A percentile compares a stretch with the other conserved stretches of the same genome.
phyloP scores from a whole-genome alignment of 2,329 filamentous ascomycete genomes.

The Immersiporthe knoxdaviesiana region DNA sequence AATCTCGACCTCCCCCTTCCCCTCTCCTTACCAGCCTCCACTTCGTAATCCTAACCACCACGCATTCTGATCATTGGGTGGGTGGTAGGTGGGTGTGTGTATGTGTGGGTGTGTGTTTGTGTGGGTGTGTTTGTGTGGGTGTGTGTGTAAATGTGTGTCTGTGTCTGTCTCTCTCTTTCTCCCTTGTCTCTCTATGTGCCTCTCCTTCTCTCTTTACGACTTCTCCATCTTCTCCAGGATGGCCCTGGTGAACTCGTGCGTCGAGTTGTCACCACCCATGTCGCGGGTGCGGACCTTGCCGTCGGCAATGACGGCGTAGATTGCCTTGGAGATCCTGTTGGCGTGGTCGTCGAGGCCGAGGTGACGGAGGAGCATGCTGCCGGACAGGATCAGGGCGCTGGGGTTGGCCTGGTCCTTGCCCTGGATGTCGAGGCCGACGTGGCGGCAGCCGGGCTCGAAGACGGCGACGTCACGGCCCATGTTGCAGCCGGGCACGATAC shows the following conservation, averaged over 20 bases:
- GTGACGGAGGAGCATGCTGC: conserved; percentile 96
- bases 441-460: conserved; percentile 98
- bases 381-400: conserved; percentile 90
- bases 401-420: conserved; percentile 99
- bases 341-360: conserved; percentile 97
- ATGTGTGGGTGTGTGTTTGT: not conserved
- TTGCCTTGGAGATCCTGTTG: conserved; percentile 92
- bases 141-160: not conserved
- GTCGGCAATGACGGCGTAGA: conserved; percentile 79
- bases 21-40: not conserved
- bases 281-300: conserved; percentile 89
- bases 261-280: conserved; percentile 90
- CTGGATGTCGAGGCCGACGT: conserved; percentile 99
- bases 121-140: not conserved
- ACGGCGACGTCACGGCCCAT: conserved; percentile 98
- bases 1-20: not conserved
- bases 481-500: conserved; percentile 98
- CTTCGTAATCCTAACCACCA: not conserved
- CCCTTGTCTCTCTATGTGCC: too few relatives aligned
- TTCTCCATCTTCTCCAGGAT: conserved; percentile 95
- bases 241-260: conserved; percentile 92
- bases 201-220: conserved; percentile 48
- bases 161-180: not conserved
- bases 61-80: not conserved
- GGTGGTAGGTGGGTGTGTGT: not conserved